Evolutionary conservation across 768 basidiomycete species (phyloP).

Genomic region (Cystobasidium onofrii): DNA sequence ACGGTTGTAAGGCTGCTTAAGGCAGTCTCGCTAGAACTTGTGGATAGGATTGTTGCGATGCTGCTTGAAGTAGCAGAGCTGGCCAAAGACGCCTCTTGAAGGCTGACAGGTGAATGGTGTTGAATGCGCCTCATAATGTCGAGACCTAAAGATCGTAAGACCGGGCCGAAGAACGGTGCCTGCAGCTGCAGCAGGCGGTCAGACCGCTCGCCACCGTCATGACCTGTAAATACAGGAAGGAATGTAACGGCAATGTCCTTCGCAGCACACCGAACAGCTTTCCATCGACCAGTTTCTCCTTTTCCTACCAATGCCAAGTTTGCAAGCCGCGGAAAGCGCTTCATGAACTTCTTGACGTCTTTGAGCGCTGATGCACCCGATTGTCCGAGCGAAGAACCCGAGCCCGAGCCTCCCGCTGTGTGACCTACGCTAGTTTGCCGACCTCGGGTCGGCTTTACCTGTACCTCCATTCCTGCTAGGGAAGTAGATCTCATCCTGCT

Average conservation of each 20-base stretch:
- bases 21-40: background rate
- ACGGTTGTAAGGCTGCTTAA: background rate
- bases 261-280: background rate
- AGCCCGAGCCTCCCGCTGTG: background rate
- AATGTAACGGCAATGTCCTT: background rate
- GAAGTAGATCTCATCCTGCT: background rate
- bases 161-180: background rate
- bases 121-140: background rate
- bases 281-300: background rate
- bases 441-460: background rate
- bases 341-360: background rate
- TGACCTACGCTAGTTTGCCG: background rate
- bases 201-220: background rate
- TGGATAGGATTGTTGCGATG: background rate
- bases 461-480: background rate
- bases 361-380: background rate
- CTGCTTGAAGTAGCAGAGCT: background rate
- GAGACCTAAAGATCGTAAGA: background rate
- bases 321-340: background rate
- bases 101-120: background rate
- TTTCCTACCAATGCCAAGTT: background rate
- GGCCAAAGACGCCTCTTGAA: background rate
- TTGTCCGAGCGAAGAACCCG: background rate
- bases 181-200: background rate
- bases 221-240: background rate